Evolutionary conservation across 2,329 filamentous ascomycete species (phyloP).

Genomic region (Emmonsiellopsis sp.): DNA sequence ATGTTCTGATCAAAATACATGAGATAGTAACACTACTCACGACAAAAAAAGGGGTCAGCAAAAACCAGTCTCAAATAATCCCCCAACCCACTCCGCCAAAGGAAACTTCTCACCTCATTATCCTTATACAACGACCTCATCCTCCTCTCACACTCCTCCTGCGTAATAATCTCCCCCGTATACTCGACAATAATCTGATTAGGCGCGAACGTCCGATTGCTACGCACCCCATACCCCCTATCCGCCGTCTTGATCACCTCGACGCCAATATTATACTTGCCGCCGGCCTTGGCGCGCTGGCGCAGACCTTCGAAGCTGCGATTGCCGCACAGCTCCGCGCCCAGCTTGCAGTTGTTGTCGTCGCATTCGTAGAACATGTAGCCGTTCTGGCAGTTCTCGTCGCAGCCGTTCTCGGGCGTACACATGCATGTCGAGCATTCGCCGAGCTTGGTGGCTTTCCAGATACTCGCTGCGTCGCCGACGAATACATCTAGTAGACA

Average conservation of each 20-base stretch:
- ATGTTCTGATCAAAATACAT: conserved; percentile 99
- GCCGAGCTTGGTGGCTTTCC: conserved; percentile 69
- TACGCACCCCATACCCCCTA: conserved; percentile 83
- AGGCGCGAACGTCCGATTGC: conserved; percentile 76
- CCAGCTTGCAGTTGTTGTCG: conserved; percentile 74
- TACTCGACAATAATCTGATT: conserved; percentile 98
- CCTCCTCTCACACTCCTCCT: conserved; percentile 81
- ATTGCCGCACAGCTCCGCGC: conserved; percentile 68
- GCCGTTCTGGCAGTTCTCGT: conserved; percentile 83
- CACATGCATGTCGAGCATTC: conserved; percentile 74
- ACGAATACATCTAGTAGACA: conserved; percentile 69
- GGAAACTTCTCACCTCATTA: conserved; percentile 56
- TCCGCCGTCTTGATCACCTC: conserved; percentile 88
- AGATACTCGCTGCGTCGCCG: conserved; percentile 68
- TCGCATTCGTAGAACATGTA: conserved; percentile 98
- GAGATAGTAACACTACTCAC: conserved; percentile 76
- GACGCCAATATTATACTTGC: conserved; percentile 84
- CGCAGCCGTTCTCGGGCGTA: conserved; percentile 68
- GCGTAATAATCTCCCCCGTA: conserved; percentile 93
- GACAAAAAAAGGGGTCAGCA: no score
- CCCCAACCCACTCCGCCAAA: no score
- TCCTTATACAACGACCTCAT: conserved; percentile 93
- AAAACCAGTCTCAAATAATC: no score
- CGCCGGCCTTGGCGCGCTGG: conserved; percentile 64
- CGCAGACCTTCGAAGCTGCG: conserved; percentile 76